A percentile compares a stretch with the other conserved stretches of the same genome.
Evolutionary conservation across 73 alveolate genomes (phyloP).

Genomic region (Strombidium stylifer): DNA sequence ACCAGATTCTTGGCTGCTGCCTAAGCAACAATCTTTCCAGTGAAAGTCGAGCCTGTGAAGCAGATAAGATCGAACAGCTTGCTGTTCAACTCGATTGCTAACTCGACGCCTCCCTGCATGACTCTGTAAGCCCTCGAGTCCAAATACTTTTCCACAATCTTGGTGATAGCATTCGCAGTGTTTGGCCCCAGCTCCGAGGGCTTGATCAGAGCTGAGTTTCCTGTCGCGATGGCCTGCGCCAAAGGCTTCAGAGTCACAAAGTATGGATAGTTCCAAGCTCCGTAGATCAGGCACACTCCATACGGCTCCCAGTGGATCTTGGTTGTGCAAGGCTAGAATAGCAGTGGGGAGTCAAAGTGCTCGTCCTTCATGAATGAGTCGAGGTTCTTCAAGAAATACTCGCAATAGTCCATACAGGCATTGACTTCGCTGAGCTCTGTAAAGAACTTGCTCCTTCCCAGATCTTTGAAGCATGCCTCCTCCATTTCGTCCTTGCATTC

Average conservation of each 20-base stretch:
- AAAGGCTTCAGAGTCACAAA: slow-evolving; percentile 78
- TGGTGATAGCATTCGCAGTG: slow-evolving; percentile 73
- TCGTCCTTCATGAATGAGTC: slow-evolving; percentile 61
- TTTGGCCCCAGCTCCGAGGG: slow-evolving; percentile 91
- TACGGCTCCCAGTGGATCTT: slow-evolving; percentile 80
- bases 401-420: background rate
- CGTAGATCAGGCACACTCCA: slow-evolving; percentile 89
- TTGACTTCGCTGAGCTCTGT: slow-evolving; percentile 14
- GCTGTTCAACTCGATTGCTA: slow-evolving; percentile 74
- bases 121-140: slow-evolving; percentile 78
- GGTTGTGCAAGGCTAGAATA: slow-evolving; percentile 66
- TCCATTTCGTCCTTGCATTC: background rate
- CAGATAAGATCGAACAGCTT: slow-evolving; percentile 87
- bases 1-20: slow-evolving; percentile 92
- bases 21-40: slow-evolving; percentile 92
- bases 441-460: slow-evolving; percentile 28
- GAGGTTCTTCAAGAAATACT: background rate
- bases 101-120: slow-evolving; percentile 94
- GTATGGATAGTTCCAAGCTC: slow-evolving; percentile 96
- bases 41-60: slow-evolving; percentile 94
- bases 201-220: slow-evolving; percentile 86
- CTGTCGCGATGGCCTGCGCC: slow-evolving; percentile 86
- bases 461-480: slow-evolving; percentile 20
- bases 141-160: slow-evolving; percentile 75
- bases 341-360: slow-evolving; percentile 49